These are phyloP conservation scores for Acidomyces sp. DNA, from an alignment of 495 filamentous ascomycete genomes.

Conservation along the genomic window DNA sequence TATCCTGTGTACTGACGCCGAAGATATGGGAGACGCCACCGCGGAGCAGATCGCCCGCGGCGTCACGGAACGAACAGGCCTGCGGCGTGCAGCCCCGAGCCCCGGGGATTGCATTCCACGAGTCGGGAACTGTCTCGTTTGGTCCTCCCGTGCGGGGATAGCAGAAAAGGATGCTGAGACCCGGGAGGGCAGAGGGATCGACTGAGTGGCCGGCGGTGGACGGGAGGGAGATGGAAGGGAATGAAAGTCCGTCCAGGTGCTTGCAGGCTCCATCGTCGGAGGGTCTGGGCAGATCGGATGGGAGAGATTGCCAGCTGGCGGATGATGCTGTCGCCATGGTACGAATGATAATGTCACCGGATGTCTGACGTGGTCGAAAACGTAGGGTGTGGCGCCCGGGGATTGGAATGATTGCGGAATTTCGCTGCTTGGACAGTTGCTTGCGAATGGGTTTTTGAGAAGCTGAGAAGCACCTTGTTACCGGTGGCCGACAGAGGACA, in stretches of 20 bases:
- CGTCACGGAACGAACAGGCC: constrained; percentile 26
- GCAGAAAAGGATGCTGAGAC: constrained; percentile 23
- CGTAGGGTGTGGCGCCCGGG: too few relatives aligned
- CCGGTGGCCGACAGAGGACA: too few relatives aligned
- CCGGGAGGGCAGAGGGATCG: constrained; percentile 19
- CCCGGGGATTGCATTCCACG: constrained; percentile 24
- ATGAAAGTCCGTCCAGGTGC: constrained; percentile 9
- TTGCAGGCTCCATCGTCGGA: constrained; percentile 22
- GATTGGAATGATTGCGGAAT: too few relatives aligned
- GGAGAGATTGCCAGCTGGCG: not conserved
- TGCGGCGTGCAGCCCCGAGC: constrained; percentile 27
- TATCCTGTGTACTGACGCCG: constrained; percentile 21
- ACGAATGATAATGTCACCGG: too few relatives aligned
- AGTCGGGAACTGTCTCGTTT: constrained; percentile 15
- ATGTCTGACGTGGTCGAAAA: too few relatives aligned
- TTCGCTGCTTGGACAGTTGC: too few relatives aligned
- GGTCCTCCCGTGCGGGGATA: constrained; percentile 21
- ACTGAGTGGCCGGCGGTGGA: constrained; percentile 17
- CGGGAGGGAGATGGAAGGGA: constrained; percentile 14
- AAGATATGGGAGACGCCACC: constrained; percentile 19
- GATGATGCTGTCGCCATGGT: too few relatives aligned
- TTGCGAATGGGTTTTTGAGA: too few relatives aligned
- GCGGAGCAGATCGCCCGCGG: constrained; percentile 5
- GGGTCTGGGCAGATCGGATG: constrained; percentile 10
- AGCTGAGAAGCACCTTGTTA: too few relatives aligned